A percentile compares a stretch with the other conserved stretches of the same genome.
phyloP scores from a whole-genome alignment of 129 eudicot genomes.

The Escallonia herrerae region DNA sequence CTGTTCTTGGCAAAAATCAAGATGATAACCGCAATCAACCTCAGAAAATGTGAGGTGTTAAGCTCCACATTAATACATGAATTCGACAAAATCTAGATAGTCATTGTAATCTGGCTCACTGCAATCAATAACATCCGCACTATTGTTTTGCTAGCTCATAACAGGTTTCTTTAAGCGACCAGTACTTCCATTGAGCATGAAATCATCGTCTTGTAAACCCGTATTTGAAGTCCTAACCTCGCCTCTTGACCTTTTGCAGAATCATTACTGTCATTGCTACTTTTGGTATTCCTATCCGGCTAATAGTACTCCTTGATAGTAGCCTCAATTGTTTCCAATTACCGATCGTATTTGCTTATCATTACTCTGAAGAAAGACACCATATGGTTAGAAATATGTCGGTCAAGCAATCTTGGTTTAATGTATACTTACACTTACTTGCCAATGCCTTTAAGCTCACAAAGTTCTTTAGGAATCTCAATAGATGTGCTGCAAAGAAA shows the following conservation, averaged over 20 bases:
- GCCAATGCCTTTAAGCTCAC: conserved; percentile 68
- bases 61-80: conserved; percentile 10
- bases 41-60: conserved; percentile 11
- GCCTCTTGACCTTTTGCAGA: conserved; percentile 64
- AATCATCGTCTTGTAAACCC: conserved; percentile 29
- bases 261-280: conserved; percentile 51
- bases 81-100: conserved; percentile 28
- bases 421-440: conserved; percentile 46
- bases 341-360: conserved; percentile 45
- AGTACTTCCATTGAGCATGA: conserved; percentile 59
- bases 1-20: conserved; percentile 33
- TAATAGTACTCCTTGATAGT: conserved; percentile 47
- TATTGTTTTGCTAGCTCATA: conserved; percentile 23
- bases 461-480: conserved; percentile 78
- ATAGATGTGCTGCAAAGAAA: conserved; percentile 36
- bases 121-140: conserved; percentile 15
- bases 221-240: conserved; percentile 13
- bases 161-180: conserved; percentile 66
- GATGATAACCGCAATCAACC: conserved; percentile 41
- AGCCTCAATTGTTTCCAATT: conserved; percentile 66
- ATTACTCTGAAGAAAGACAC: conserved; percentile 37
- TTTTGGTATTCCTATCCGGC: conserved; percentile 32
- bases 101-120: conserved; percentile 25
- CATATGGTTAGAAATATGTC: no score
- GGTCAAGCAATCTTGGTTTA: neutral